Conservation (phyloP, 2,329 filamentous ascomycete genomes). For the Fusarium floridanum region DNA sequence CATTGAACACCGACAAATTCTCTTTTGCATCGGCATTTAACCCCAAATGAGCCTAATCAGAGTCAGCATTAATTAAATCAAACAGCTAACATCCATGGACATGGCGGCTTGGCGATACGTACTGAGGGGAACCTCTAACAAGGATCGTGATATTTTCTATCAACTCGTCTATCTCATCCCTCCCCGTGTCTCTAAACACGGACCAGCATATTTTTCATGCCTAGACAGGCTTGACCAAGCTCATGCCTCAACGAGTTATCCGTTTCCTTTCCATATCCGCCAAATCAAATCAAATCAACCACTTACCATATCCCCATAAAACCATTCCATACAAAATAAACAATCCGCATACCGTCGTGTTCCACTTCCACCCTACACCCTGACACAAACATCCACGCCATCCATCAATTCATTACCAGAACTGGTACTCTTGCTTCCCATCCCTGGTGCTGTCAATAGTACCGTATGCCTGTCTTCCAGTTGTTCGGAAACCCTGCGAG, state of each 20-base stretch:
- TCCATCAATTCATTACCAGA: slow-evolving; percentile 33
- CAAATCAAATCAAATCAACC: neutral
- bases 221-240: neutral
- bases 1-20: neutral
- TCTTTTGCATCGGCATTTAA: neutral
- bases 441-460: slow-evolving; percentile 11
- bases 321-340: neutral
- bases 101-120: neutral
- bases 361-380: neutral
- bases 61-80: neutral
- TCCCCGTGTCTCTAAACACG: neutral
- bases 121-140: neutral
- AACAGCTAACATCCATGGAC: neutral
- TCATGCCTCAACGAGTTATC: neutral
- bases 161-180: neutral
- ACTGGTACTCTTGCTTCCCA: slow-evolving; percentile 15
- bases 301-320: neutral
- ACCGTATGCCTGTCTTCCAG: slow-evolving; percentile 16
- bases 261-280: neutral
- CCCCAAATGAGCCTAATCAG: neutral
- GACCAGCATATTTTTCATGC: neutral
- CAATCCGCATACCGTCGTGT: neutral
- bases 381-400: neutral
- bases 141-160: neutral
- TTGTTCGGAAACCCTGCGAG: slow-evolving; percentile 18